phyloP scores from a whole-genome alignment of 148 eudicot species.

The Dysphania ambrosioides region DNA sequence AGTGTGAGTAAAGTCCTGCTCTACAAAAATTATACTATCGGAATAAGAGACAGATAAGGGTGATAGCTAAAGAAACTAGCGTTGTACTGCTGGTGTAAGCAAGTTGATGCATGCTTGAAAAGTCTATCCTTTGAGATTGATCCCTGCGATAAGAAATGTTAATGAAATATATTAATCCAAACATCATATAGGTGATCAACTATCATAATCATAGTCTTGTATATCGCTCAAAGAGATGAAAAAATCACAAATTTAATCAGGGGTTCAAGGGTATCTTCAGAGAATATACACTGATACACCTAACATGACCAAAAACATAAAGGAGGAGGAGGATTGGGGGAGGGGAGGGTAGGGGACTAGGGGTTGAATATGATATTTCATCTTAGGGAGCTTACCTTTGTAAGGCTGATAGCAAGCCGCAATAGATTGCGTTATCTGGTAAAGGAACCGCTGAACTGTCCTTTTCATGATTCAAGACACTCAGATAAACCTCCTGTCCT shows the following conservation, averaged over 20 bases:
- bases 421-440: constrained; percentile 76
- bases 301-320: not conserved
- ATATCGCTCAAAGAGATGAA: no score
- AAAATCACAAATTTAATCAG: not conserved
- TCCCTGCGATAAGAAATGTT: constrained; percentile 42
- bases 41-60: constrained; percentile 24
- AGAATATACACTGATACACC: not conserved
- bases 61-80: constrained; percentile 29
- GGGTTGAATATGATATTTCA: no score
- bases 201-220: not conserved
- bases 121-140: constrained; percentile 68
- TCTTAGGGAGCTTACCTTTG: constrained; percentile 49
- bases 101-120: constrained; percentile 47
- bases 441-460: constrained; percentile 56
- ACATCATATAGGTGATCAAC: not conserved
- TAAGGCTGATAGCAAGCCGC: constrained; percentile 64
- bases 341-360: no score
- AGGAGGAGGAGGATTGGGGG: not conserved
- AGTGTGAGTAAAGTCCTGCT: not conserved
- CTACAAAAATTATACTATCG: constrained; percentile 22
- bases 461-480: constrained; percentile 66
- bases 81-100: constrained; percentile 21
- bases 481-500: constrained; percentile 86
- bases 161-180: not conserved
- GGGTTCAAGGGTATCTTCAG: not conserved